Base-by-base conservation (phyloP, 495 filamentous ascomycete genomes). In the Aspergillus bertholletiae region DNA sequence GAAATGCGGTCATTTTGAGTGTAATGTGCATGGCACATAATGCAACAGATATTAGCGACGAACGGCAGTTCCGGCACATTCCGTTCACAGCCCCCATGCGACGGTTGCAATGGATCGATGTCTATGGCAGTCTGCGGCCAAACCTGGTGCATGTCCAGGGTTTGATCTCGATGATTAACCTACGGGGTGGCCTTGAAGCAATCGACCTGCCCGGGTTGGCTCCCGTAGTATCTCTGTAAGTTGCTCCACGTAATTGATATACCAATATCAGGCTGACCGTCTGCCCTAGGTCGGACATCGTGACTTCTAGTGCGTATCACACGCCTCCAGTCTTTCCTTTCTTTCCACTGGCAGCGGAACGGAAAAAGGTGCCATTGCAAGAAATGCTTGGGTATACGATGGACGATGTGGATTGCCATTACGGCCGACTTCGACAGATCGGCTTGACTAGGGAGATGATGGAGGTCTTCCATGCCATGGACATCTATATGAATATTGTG, bases 1-100 rank as follows among this genome's bases (percentile, higher is more conserved):
- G 63, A 18, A 72, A 76, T 58, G 68, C 68, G 0, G 58, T 76
- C 0, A 57, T 76, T 18, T 59, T 74, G 4, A 73, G 71, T 30
- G 72, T 76, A 0, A 65, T 75, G 17, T 73, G 71, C 45, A 71
- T 76, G 72, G 70, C 70, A 11, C 70, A 76, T 56, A 72, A 73
- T 54, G 61, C 59, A n/a, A 61, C 69, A 0, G 58, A 67, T 11
- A 54, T 67, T 11, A 49, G 46, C 15, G 28, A 45, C 5, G 15
- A 39, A 13, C 53, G 56, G 7, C 53, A 28, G 6, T 46, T 60
- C 52, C 53, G 49, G 21, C 58, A 27, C 15, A 68, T 60, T 1
- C 71, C 74, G 8, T 75, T 74, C 24, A 60, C 61, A 20, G 59
- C 72, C 1, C 74, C 74, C 0, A 63, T 75, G 51, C 72, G 64